Conservation (phyloP, 139 green algal genomes). For the Micromonas commoda region DNA sequence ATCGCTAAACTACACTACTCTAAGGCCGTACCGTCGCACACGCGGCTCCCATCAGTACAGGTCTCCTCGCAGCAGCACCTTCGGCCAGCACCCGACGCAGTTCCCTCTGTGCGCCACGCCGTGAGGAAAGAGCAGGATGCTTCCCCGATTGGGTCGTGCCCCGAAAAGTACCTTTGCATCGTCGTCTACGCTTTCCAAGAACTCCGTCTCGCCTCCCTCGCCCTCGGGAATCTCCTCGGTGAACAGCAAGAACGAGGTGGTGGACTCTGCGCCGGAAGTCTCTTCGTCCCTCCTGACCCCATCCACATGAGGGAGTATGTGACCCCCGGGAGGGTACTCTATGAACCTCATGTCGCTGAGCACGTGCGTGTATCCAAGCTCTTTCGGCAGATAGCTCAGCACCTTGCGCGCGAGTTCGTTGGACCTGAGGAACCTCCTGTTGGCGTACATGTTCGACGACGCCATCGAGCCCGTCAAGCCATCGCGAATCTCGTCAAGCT, state of each 20-base stretch:
- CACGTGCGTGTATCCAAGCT: not conserved
- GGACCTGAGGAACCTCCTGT: not conserved
- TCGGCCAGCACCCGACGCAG: not conserved
- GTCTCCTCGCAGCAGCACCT: not conserved
- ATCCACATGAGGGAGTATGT: conserved; percentile 1
- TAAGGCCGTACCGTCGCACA: too few relatives aligned
- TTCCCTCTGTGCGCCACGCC: not conserved
- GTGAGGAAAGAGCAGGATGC: not conserved
- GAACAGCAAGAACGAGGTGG: not conserved
- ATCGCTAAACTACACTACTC: too few relatives aligned
- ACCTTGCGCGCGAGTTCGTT: not conserved
- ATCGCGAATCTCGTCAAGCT: not conserved
- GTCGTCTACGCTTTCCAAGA: not conserved
- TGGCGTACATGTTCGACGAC: not conserved
- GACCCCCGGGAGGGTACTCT: not conserved
- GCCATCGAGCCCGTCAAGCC: not conserved
- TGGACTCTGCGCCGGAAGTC: not conserved
- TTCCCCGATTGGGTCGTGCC: not conserved
- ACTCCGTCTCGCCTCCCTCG: conserved; percentile 20
- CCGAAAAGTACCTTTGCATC: not conserved
- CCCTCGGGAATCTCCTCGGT: not conserved
- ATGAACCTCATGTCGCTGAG: conserved; percentile 2
- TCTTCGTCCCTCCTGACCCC: not conserved
- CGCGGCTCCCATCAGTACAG: not conserved
- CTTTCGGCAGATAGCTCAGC: not conserved